Evolutionary conservation across 1,284 basidiomycete genomes (phyloP), one percentile per base, ranked within the genome.

Genomic region (Sanguinoderma infundibulare): DNA sequence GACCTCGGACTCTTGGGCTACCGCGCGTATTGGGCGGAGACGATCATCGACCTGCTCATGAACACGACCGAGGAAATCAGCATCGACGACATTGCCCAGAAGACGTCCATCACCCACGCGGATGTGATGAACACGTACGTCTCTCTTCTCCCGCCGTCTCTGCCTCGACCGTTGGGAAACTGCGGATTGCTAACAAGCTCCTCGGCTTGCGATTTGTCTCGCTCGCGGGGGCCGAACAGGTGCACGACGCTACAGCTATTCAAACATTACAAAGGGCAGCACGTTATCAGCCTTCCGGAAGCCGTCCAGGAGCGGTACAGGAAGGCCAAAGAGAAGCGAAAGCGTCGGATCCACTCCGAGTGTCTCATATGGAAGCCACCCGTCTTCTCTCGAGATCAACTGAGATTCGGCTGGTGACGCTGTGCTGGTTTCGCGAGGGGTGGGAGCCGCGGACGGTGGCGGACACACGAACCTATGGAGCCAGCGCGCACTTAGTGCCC

Each of bases 111-210:
- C 76, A 96, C 94, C 6, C 96, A 98, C 73, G 89, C 91, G 38
- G 98, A 99, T 77, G 90, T 99, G 61, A 95, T 98, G 88, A 98
- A 98, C 79, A 98, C 97, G 91, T 98, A 75, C 77, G 94, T 87
- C 26, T 66, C 50, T 53, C 55, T 50, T 59, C 49, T 61, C 22
- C 39, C 67, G 38, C 59, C 50, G 26, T 35, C 46, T 40, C 44
- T 28, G 42, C 46, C 32, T 57, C 34, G 38, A n/a, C 49, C 38
- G 8, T 35, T 28, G 35, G 44, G 20, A 46, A 59, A 53, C 63
- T 70, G 47, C 49, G 35, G 50, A 53, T 63, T 66, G 53, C 67
- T 70, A 50, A 61, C 65, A 57, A 47, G 42, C 59, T 63, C 17
- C 54, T 51, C 47, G 62, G 49, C 44, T 55, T 46, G 66, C 52